Conservation (phyloP, 441 rosid species). For the Pelargonium citronellum region DNA sequence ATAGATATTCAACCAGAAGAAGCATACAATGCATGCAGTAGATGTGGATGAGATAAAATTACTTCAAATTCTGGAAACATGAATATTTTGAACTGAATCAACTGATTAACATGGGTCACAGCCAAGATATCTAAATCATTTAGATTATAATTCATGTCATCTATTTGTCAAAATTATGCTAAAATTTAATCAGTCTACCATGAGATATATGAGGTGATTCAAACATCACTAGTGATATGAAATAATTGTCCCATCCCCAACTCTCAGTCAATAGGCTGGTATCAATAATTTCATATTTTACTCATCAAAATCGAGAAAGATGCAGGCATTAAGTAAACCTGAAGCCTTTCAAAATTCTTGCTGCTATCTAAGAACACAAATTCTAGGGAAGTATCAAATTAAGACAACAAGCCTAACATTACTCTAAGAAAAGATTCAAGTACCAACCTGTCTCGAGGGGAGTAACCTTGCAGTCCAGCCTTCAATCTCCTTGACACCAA, state of each 20-base stretch:
- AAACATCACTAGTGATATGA: neutral
- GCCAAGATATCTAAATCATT: too few relatives aligned
- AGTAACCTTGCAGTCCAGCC: neutral
- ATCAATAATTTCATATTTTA: neutral
- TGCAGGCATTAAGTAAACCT: neutral
- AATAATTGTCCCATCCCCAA: neutral
- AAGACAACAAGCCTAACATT: neutral
- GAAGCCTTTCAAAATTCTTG: neutral
- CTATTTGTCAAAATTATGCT: too few relatives aligned
- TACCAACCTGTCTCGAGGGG: neutral
- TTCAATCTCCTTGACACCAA: conserved; percentile 15
- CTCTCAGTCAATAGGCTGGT: neutral
- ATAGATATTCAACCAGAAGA: too few relatives aligned
- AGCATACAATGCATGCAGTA: too few relatives aligned
- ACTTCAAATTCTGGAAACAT: too few relatives aligned
- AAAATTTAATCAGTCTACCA: neutral
- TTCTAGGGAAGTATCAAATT: too few relatives aligned
- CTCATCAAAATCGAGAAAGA: neutral
- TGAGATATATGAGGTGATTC: neutral
- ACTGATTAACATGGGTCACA: too few relatives aligned
- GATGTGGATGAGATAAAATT: too few relatives aligned
- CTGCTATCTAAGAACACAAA: neutral
- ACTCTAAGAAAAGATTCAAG: neutral
- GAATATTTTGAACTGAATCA: too few relatives aligned
- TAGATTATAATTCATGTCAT: too few relatives aligned